A percentile compares a stretch with the other conserved stretches of the same genome.
phyloP scores from a whole-genome alignment of 225 moss, liverwort and hornwort genomes.

The Rhytidiadelphus loreus region DNA sequence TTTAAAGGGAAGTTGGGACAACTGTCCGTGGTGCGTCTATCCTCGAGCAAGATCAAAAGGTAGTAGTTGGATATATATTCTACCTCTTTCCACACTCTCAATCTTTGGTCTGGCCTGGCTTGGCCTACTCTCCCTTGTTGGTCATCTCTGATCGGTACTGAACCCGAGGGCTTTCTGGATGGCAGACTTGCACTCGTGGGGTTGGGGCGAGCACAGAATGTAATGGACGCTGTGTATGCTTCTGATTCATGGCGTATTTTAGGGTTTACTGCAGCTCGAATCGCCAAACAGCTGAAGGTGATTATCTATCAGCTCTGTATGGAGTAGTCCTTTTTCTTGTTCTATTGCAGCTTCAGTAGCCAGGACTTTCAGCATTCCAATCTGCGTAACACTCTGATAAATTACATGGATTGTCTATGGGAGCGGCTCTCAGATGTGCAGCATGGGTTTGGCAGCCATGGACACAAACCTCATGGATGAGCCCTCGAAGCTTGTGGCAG shows the following conservation, averaged over 20 bases:
- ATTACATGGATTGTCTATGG: neutral
- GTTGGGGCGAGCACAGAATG: constrained; percentile 41
- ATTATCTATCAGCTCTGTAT: neutral
- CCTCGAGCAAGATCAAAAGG: constrained; percentile 54
- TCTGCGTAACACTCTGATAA: neutral
- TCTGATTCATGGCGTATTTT: constrained; percentile 53
- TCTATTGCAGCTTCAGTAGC: neutral
- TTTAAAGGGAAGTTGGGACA: constrained; percentile 52
- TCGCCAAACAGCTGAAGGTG: constrained; percentile 55
- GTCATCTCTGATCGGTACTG: neutral
- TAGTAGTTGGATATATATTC: neutral
- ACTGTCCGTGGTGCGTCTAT: constrained; percentile 42
- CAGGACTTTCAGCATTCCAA: neutral
- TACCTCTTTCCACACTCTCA: neutral
- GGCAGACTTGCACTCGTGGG: constrained; percentile 50
- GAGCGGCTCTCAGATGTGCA: constrained; percentile 37
- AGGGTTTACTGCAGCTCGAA: constrained; percentile 54
- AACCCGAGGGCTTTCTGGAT: neutral
- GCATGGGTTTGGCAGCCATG: constrained; percentile 54
- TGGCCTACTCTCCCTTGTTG: neutral
- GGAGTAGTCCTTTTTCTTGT: neutral
- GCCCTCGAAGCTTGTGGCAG: constrained; percentile 51
- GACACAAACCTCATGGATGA: constrained; percentile 53
- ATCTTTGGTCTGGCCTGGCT: neutral
- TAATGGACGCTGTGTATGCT: constrained; percentile 48